Evolutionary conservation across 768 basidiomycete species (phyloP).

Genomic region (Tephrocybe sp.): DNA sequence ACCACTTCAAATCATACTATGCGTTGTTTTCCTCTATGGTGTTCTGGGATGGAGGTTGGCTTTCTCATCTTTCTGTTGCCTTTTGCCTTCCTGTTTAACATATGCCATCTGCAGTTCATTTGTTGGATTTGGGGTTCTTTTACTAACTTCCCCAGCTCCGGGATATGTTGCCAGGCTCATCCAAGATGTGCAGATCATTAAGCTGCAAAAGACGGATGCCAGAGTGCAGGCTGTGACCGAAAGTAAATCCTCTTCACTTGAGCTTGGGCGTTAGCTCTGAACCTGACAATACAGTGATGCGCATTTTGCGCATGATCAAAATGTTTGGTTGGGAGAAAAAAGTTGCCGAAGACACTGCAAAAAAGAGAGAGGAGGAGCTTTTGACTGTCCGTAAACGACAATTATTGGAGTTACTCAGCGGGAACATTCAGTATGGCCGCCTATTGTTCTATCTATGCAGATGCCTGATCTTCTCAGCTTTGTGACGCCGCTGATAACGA

Average conservation of each 20-base stretch:
- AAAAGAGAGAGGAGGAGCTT: slow-evolving; percentile 62
- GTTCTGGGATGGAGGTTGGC: slow-evolving; percentile 47
- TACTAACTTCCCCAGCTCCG: slow-evolving; percentile 56
- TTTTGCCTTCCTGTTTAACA: slow-evolving; percentile 4
- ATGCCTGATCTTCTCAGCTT: slow-evolving; percentile 32
- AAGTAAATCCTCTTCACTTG: slow-evolving; percentile 33
- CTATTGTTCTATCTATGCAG: background rate
- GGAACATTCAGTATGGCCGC: slow-evolving; percentile 35
- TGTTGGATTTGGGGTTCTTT: slow-evolving; percentile 51
- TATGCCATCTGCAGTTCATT: slow-evolving; percentile 38
- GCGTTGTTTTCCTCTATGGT: slow-evolving; percentile 40
- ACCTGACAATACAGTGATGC: slow-evolving; percentile 38
- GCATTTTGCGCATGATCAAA: slow-evolving; percentile 66
- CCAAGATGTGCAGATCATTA: slow-evolving; percentile 44
- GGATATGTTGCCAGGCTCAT: slow-evolving; percentile 49
- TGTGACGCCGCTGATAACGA: slow-evolving; percentile 58
- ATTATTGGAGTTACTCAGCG: slow-evolving; percentile 45
- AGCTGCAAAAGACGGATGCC: slow-evolving; percentile 54
- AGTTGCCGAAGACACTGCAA: slow-evolving; percentile 47
- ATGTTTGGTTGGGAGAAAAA: slow-evolving; percentile 67
- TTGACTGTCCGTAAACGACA: slow-evolving; percentile 49
- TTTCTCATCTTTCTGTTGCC: background rate
- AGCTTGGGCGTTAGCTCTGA: background rate
- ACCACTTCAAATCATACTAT: slow-evolving; percentile 37
- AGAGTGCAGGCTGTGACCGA: slow-evolving; percentile 62